Evolutionary conservation across 208 protist genomes (phyloP), one percentile per base, ranked within the genome.

Genomic region (Trypanosoma conorhini): DNA sequence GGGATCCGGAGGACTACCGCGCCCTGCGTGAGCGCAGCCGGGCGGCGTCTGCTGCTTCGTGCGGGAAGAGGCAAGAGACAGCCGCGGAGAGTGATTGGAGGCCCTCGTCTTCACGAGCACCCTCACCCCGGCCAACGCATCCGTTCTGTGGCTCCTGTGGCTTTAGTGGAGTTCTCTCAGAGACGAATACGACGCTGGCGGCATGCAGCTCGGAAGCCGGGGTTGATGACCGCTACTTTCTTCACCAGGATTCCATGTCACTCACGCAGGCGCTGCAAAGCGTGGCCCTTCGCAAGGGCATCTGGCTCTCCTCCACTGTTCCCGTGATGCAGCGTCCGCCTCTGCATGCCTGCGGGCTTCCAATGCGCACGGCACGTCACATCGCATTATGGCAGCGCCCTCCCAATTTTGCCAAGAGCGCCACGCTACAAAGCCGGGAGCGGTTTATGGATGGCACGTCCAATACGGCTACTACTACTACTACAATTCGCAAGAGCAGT

Each of bases 1-100:
- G 82, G 17, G 78, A 87, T 56, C 59, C 64, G n/a, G 79, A 55
- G 42, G 74, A 81, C 21, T 87, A 76, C 62, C 50, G 52, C 21
- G 15, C 28, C 19, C 24, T 83, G 21, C 60, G 62, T 21, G 7
- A 58, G 58, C 52, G 59, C 38, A 60, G 24, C 24, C 54, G 67
- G 33, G 24, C 46, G 12, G 42, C 17, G 22, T 24, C 33, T 19
- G 35, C 8, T 50, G 30, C 13, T 1, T 51, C 38, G 10, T 21
- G 5, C 19, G 3, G n/a, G 13, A 22, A 8, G 46, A 17, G 9
- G n/a, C 26, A 12, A 31, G 12, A 24, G 19, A 15, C 22, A 26
- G 5, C 12, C 24, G 1, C 33, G 31, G 21, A 40, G 8, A 44
- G 33, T 24, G 51, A 26, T 46, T 22, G 26, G 30, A 52, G 24